These are phyloP conservation scores for Pyrenophora seminiperda DNA, from an alignment of 2,329 filamentous ascomycete genomes.

Conservation along the genomic window DNA sequence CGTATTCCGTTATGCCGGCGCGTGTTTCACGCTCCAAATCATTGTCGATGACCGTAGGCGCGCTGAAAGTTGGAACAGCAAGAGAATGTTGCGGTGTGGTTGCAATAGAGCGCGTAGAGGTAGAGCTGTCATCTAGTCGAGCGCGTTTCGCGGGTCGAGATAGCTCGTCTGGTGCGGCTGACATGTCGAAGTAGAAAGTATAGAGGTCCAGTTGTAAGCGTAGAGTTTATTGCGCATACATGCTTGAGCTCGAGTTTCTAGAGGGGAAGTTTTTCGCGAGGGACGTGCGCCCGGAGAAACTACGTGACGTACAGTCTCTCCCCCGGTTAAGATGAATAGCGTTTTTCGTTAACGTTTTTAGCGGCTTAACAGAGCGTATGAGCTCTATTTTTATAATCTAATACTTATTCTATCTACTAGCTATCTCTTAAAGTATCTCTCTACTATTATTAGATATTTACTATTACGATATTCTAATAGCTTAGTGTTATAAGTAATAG, in stretches of 20 bases:
- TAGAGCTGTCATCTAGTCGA: constrained; percentile 33
- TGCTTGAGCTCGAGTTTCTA: constrained; percentile 17
- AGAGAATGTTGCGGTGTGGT: constrained; percentile 4
- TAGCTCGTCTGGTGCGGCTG: constrained; percentile 18
- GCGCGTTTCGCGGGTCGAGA: constrained; percentile 42
- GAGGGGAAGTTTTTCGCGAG: constrained; percentile 39
- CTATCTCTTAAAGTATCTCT: too few relatives aligned
- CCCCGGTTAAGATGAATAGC: too few relatives aligned
- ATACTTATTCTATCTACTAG: too few relatives aligned
- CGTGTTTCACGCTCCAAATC: constrained; percentile 51
- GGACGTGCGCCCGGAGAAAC: constrained; percentile 18
- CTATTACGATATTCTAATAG: too few relatives aligned
- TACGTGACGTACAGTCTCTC: too few relatives aligned
- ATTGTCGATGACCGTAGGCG: constrained; percentile 24
- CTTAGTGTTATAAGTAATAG: too few relatives aligned
- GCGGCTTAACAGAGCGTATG: too few relatives aligned
- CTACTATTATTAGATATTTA: too few relatives aligned
- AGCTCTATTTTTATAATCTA: too few relatives aligned
- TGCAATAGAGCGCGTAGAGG: constrained; percentile 13
- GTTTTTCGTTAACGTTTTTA: too few relatives aligned
- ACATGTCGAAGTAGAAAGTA: constrained; percentile 15
- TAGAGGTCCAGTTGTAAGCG: constrained; percentile 3
- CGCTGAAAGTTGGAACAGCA: constrained; percentile 12
- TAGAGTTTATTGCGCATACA: background rate
- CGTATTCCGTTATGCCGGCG: constrained; percentile 68